Evolutionary conservation across 306 rosid species (phyloP).

Genomic region (Pyrus bretschneideri): DNA sequence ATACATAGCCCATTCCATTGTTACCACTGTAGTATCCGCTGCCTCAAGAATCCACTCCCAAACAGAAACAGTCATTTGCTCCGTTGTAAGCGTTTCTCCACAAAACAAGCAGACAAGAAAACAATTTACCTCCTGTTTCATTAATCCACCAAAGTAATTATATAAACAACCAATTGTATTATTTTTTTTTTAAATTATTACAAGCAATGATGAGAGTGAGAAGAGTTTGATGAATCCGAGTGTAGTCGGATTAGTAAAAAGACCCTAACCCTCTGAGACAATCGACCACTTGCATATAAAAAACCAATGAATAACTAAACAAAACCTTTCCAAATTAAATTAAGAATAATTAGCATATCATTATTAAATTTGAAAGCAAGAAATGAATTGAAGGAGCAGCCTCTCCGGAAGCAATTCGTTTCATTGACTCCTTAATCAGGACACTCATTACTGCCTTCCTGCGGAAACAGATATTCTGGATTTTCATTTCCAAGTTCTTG

Average conservation of each 20-base stretch:
- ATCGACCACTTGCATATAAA: no score
- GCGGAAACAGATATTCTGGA: constrained; percentile 19
- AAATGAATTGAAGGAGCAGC: constrained; percentile 3
- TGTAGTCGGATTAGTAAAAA: no score
- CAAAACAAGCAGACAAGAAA: constrained; percentile 45
- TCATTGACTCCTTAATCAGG: constrained; percentile 46
- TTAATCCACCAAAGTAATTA: no score
- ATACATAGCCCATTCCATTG: constrained; percentile 78
- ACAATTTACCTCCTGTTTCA: constrained; percentile 45
- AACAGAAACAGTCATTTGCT: constrained; percentile 42
- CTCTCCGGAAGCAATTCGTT: constrained; percentile 61
- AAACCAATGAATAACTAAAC: no score
- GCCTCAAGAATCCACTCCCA: constrained; percentile 85
- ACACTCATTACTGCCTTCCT: constrained; percentile 48
- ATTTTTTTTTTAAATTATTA: no score
- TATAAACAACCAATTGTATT: no score
- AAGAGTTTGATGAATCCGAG: no score
- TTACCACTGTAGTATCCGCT: constrained; percentile 66
- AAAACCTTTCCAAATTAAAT: not conserved
- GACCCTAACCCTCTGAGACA: no score
- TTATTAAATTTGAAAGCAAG: not conserved
- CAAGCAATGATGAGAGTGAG: no score
- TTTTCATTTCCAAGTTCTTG: constrained; percentile 39
- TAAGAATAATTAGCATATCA: no score
- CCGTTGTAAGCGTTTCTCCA: constrained; percentile 48